Conservation (phyloP, 805 yeast genomes). For the Nakazawaea molendinolei region DNA sequence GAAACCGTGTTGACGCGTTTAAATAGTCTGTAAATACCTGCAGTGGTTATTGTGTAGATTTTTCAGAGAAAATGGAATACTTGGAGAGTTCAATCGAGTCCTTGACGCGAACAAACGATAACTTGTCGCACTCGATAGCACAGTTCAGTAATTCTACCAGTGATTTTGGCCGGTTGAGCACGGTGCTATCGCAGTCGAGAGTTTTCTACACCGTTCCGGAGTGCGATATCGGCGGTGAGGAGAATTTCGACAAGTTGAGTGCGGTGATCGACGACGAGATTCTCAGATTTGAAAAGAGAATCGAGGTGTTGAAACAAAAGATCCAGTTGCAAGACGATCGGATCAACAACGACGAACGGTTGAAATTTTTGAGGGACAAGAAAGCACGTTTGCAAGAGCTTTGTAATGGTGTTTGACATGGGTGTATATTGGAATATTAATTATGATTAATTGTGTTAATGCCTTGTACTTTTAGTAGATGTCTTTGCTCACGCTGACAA, state of each 20-base stretch:
- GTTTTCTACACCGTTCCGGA: constrained; percentile 49
- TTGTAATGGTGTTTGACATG: too few species aligned
- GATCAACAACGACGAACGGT: constrained; percentile 25
- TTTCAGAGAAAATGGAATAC: too few species aligned
- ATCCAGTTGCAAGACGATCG: constrained; percentile 28
- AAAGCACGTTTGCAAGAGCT: constrained; percentile 31
- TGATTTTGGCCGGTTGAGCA: constrained; percentile 33
- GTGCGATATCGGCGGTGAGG: constrained; percentile 37
- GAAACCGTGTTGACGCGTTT: too few species aligned
- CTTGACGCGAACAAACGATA: too few species aligned
- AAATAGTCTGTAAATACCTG: too few species aligned
- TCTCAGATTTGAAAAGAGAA: constrained; percentile 26
- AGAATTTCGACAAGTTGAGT: constrained; percentile 30
- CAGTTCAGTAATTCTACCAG: constrained; percentile 8
- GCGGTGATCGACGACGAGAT: constrained; percentile 27
- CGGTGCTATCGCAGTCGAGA: constrained; percentile 35
- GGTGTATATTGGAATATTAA: too few species aligned
- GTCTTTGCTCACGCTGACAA: constrained; percentile 21
- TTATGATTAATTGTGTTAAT: too few species aligned
- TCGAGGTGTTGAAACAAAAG: constrained; percentile 28
- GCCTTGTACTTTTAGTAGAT: too few species aligned
- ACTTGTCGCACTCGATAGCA: constrained; percentile 6
- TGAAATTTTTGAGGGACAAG: constrained; percentile 34
- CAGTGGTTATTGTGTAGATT: too few species aligned
- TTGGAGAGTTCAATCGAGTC: too few species aligned